phyloP scores from a whole-genome alignment of 2,329 filamentous ascomycete species.

The Beauveria sp. region DNA sequence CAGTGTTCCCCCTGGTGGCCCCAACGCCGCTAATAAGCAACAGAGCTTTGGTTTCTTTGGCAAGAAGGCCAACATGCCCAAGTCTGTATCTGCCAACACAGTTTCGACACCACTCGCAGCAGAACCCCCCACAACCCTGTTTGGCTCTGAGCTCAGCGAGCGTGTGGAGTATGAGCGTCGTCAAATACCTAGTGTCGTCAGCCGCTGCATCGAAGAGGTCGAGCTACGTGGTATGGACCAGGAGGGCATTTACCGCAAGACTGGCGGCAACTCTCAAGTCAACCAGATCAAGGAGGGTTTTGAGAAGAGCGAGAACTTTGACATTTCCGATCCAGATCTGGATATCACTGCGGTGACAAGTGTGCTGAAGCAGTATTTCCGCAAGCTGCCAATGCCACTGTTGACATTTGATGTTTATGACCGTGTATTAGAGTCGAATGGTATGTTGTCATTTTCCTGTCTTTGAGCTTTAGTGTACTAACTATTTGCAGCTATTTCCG shows the following conservation, averaged over 20 bases:
- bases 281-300: slow-evolving; percentile 88
- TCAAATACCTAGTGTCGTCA: slow-evolving; percentile 84
- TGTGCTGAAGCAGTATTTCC: slow-evolving; percentile 94
- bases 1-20: slow-evolving; percentile 7
- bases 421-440: slow-evolving; percentile 69
- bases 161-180: slow-evolving; percentile 83
- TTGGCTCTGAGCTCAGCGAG: slow-evolving; percentile 82
- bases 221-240: slow-evolving; percentile 94
- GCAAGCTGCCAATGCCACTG: slow-evolving; percentile 80
- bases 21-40: slow-evolving; percentile 24
- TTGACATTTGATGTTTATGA: slow-evolving; percentile 94
- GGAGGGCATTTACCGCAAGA: slow-evolving; percentile 97
- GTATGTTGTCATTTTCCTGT: slow-evolving; percentile 38
- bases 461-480: slow-evolving; percentile 15
- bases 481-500: slow-evolving; percentile 47
- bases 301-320: slow-evolving; percentile 75
- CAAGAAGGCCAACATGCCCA: slow-evolving; percentile 45
- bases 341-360: slow-evolving; percentile 97
- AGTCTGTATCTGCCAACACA: slow-evolving; percentile 39
- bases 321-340: slow-evolving; percentile 87
- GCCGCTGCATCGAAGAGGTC: slow-evolving; percentile 91
- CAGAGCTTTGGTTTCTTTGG: slow-evolving; percentile 69
- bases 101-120: slow-evolving; percentile 34
- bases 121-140: slow-evolving; percentile 57
- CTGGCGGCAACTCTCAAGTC: slow-evolving; percentile 84